A percentile compares a stretch with the other conserved stretches of the same genome.
Conservation (phyloP, 2,329 filamentous ascomycete species). For the Fusarium guadeloupense region DNA sequence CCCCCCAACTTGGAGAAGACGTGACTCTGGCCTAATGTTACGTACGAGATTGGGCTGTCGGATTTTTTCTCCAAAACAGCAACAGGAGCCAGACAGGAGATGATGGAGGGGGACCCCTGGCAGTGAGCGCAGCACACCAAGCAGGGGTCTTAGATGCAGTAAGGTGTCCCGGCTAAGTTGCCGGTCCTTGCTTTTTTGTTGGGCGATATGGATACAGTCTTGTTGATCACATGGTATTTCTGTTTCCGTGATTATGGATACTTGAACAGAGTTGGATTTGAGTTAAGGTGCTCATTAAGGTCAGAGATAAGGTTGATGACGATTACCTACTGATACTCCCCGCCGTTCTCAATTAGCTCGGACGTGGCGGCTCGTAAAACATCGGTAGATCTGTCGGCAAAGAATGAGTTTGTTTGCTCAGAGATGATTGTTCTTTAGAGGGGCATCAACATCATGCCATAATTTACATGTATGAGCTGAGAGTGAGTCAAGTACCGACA, state of each 20-base stretch:
- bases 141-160: slow-evolving; percentile 8
- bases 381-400: slow-evolving; percentile 1
- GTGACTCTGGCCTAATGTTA: not conserved
- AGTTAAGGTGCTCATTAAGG: not conserved
- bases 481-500: slow-evolving; percentile 31
- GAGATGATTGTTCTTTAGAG: too few relatives aligned
- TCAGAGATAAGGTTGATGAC: slow-evolving; percentile 29
- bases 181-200: slow-evolving; percentile 5
- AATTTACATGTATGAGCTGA: slow-evolving; percentile 15
- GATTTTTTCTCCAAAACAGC: slow-evolving; percentile 5
- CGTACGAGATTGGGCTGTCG: not conserved
- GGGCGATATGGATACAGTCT: slow-evolving; percentile 3
- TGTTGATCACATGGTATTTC: slow-evolving; percentile 28
- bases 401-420: not conserved
- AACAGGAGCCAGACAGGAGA: not conserved
- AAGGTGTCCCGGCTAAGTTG: slow-evolving; percentile 20
- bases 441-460: slow-evolving; percentile 28
- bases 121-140: not conserved
- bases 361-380: not conserved
- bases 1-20: slow-evolving; percentile 22
- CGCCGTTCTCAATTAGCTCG: not conserved
- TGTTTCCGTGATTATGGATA: slow-evolving; percentile 13
- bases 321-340: slow-evolving; percentile 23
- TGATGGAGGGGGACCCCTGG: slow-evolving; percentile 20
- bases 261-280: too few relatives aligned